phyloP scores from a whole-genome alignment of 202 grass and related monocot species.

The Panicum hallii region DNA sequence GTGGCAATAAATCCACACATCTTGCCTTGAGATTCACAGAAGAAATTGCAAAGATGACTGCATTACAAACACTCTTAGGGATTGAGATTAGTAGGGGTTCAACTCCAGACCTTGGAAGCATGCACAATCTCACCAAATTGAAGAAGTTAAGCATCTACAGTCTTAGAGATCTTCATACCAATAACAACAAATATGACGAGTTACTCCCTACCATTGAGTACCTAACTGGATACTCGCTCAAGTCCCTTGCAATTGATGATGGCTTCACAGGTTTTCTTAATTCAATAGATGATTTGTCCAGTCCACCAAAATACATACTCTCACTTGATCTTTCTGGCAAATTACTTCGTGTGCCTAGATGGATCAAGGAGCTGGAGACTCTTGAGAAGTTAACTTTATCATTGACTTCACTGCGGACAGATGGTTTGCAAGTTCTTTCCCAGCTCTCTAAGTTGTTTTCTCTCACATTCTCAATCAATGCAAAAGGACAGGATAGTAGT shows the following conservation, averaged over 20 bases:
- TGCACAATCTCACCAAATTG: constrained; percentile 23
- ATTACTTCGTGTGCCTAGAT: neutral
- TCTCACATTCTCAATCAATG: neutral
- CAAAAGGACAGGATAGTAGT: neutral
- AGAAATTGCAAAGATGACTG: neutral
- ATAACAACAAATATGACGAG: neutral
- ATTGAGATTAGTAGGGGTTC: constrained; percentile 1
- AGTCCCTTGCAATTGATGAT: constrained; percentile 34
- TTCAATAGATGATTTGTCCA: neutral
- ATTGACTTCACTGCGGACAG: neutral
- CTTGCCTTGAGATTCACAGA: constrained; percentile 7
- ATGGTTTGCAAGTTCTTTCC: neutral
- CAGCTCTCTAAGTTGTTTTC: neutral
- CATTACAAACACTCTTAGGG: neutral
- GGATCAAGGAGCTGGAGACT: neutral
- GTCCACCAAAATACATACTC: neutral
- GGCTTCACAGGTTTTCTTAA: neutral
- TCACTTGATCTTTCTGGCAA: constrained; percentile 31
- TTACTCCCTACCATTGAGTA: constrained; percentile 23
- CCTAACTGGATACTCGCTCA: constrained; percentile 7
- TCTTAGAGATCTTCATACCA: neutral
- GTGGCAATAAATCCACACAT: constrained; percentile 12
- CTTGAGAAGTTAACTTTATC: constrained; percentile 27
- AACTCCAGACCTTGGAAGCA: neutral
- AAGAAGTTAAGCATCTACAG: constrained; percentile 26